phyloP scores from a whole-genome alignment of 139 green algal species.

The Tetraselmis striata region DNA sequence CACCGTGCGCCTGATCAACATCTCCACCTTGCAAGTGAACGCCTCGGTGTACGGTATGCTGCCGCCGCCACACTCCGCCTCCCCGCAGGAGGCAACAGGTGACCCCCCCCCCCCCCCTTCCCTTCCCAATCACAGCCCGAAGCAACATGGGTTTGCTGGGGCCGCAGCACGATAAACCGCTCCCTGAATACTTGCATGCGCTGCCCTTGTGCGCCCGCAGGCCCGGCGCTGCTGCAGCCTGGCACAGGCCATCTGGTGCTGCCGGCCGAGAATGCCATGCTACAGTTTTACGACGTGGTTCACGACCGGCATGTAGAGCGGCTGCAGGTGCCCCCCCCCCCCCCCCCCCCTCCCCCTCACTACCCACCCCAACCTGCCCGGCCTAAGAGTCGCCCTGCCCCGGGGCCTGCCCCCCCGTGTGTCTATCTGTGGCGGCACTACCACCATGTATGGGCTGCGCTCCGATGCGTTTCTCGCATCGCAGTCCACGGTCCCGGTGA shows the following conservation, averaged over 20 bases:
- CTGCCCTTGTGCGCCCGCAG: too few relatives aligned
- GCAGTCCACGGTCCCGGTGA: too few relatives aligned
- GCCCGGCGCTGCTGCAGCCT: not conserved
- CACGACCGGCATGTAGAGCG: slow-evolving; percentile 39
- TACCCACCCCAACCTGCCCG: too few relatives aligned
- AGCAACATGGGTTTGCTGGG: too few relatives aligned
- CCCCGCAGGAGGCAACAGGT: slow-evolving; percentile 6
- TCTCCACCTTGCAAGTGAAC: slow-evolving; percentile 41
- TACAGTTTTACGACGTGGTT: slow-evolving; percentile 62
- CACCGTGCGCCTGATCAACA: slow-evolving; percentile 57
- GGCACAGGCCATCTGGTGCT: slow-evolving; percentile 37
- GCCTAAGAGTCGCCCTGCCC: too few relatives aligned
- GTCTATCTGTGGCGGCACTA: too few relatives aligned
- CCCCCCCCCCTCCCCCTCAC: not conserved
- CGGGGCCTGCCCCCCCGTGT: too few relatives aligned
- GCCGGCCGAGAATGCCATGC: slow-evolving; percentile 33
- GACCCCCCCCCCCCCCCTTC: not conserved
- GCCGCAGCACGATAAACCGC: too few relatives aligned
- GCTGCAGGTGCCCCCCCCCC: slow-evolving; percentile 39
- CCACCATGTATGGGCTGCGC: too few relatives aligned
- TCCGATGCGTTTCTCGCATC: too few relatives aligned
- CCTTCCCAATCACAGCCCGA: too few relatives aligned
- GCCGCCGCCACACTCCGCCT: slow-evolving; percentile 13
- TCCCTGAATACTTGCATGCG: too few relatives aligned
- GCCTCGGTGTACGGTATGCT: slow-evolving; percentile 43